Conservation (phyloP, 2,329 filamentous ascomycete species). For the Cyanodermella asteris region DNA sequence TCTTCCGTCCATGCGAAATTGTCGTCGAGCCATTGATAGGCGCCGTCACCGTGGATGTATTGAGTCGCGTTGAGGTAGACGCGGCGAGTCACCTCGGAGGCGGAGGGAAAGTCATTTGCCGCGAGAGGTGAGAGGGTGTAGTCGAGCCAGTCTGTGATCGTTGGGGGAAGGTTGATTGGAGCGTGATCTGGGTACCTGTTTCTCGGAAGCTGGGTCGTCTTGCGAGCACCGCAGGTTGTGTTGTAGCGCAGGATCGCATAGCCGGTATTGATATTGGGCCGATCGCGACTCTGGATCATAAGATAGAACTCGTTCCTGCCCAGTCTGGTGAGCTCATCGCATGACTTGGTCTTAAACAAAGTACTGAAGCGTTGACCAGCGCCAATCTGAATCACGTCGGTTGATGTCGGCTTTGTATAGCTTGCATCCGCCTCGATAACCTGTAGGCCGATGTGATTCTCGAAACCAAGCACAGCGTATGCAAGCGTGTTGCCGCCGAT, state of each 20-base stretch:
- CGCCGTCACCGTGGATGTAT: conserved; percentile 10
- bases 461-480: conserved; percentile 31
- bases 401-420: conserved; percentile 11
- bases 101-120: conserved; percentile 8
- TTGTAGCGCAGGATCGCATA: conserved; percentile 12
- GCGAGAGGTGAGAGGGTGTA: conserved; percentile 9
- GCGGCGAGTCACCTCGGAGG: conserved; percentile 26
- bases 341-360: conserved; percentile 29
- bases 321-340: conserved; percentile 9
- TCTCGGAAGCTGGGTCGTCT: too few relatives aligned
- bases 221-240: too few relatives aligned
- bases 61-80: conserved; percentile 23
- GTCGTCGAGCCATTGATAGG: conserved; percentile 8
- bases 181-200: too few relatives aligned
- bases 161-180: too few relatives aligned
- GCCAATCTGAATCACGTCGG: conserved; percentile 31
- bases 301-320: conserved; percentile 29
- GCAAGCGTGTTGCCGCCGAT: conserved; percentile 35
- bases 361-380: conserved; percentile 39
- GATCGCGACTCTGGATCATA: conserved; percentile 11
- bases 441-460: conserved; percentile 31
- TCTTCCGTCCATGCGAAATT: conserved; percentile 15
- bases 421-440: conserved; percentile 39
- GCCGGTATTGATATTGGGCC: conserved; percentile 10
- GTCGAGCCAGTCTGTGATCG: conserved; percentile 4